A percentile compares a stretch with the other conserved stretches of the same genome.
Evolutionary conservation across 2,329 filamentous ascomycete species (phyloP).

Genomic region (Incumbomyces lentus): DNA sequence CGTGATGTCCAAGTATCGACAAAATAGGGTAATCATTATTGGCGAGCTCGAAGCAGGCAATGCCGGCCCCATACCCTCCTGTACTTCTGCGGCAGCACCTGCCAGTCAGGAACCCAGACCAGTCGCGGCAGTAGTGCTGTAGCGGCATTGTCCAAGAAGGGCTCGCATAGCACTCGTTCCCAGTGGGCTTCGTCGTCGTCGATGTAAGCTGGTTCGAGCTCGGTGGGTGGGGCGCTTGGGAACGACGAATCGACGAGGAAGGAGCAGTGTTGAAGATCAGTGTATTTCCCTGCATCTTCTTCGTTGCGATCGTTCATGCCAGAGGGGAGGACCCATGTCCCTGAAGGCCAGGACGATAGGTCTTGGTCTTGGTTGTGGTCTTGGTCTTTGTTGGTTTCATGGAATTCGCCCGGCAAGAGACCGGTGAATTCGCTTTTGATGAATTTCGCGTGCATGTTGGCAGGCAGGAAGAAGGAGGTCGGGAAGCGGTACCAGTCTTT

Average conservation of each 20-base stretch:
- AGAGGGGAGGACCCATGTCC: constrained; percentile 69
- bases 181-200: constrained; percentile 55
- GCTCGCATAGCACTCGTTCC: constrained; percentile 64
- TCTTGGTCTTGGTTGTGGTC: no score
- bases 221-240: constrained; percentile 47
- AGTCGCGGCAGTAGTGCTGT: constrained; percentile 66
- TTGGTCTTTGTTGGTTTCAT: constrained; percentile 55
- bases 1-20: no score
- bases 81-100: constrained; percentile 57
- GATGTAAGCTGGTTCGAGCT: constrained; percentile 70
- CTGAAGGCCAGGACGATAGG: constrained; percentile 54
- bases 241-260: constrained; percentile 86
- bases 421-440: constrained; percentile 83
- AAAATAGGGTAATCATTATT: no score
- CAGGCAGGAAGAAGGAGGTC: constrained; percentile 79
- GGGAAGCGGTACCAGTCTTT: constrained; percentile 99
- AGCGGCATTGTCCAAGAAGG: constrained; percentile 68
- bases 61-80: constrained; percentile 77
- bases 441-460: constrained; percentile 77
- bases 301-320: constrained; percentile 90
- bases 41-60: constrained; percentile 55
- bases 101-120: constrained; percentile 68
- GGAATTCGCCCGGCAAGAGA: constrained; percentile 81
- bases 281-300: constrained; percentile 78
- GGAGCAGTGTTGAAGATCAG: constrained; percentile 60